Evolutionary conservation across 1,284 basidiomycete species (phyloP).

Genomic region (Stygiomarasmius scandens): DNA sequence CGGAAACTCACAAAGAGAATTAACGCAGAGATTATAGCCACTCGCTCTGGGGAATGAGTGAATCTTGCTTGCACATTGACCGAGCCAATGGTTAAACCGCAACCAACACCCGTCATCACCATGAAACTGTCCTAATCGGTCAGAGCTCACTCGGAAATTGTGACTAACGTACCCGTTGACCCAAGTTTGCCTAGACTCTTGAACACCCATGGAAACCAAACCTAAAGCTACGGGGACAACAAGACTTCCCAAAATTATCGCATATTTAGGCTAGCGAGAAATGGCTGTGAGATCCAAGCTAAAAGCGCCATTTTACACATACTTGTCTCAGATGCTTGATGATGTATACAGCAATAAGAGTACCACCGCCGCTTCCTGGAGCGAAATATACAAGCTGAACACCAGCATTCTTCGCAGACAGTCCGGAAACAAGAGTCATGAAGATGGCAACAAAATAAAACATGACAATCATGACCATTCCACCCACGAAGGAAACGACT

Average conservation of each 20-base stretch:
- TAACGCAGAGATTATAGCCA: slow-evolving; percentile 46
- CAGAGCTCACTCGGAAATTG: neutral
- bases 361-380: slow-evolving; percentile 41
- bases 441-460: slow-evolving; percentile 58
- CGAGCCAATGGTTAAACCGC: slow-evolving; percentile 44
- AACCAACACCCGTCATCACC: slow-evolving; percentile 44
- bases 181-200: slow-evolving; percentile 33
- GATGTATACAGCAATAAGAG: slow-evolving; percentile 16
- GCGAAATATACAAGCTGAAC: slow-evolving; percentile 51
- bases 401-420: slow-evolving; percentile 40
- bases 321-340: slow-evolving; percentile 6
- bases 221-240: slow-evolving; percentile 44
- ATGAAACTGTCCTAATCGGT: slow-evolving; percentile 38
- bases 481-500: slow-evolving; percentile 41
- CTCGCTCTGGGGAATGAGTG: slow-evolving; percentile 34
- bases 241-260: slow-evolving; percentile 40
- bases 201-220: slow-evolving; percentile 44
- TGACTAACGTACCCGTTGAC: slow-evolving; percentile 38
- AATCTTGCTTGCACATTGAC: slow-evolving; percentile 48
- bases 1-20: slow-evolving; percentile 42
- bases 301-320: neutral
- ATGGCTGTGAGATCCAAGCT: neutral
- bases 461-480: slow-evolving; percentile 54
- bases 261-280: slow-evolving; percentile 40
- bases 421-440: slow-evolving; percentile 45